Conservation (phyloP, 2,329 filamentous ascomycete species). For the Claviceps sp. region DNA sequence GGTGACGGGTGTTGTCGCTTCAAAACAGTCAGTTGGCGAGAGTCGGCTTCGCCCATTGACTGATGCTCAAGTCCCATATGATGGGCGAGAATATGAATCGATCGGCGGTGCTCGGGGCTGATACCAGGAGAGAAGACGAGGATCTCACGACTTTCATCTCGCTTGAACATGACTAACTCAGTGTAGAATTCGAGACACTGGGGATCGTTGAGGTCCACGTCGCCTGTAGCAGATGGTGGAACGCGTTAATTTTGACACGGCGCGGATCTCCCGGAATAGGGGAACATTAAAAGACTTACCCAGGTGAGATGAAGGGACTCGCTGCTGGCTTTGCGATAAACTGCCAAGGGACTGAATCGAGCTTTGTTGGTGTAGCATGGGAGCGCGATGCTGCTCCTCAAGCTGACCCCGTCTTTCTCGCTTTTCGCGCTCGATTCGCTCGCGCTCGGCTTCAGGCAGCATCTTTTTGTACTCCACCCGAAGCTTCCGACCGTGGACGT, state of each 20-base stretch:
- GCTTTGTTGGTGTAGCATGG: slow-evolving; percentile 68
- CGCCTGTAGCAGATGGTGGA: slow-evolving; percentile 23
- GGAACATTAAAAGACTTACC: slow-evolving; percentile 17
- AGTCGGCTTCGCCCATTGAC: slow-evolving; percentile 77
- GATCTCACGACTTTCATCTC: slow-evolving; percentile 62
- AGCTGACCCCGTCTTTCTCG: slow-evolving; percentile 88
- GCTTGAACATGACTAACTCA: slow-evolving; percentile 78
- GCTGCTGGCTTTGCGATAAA: slow-evolving; percentile 49
- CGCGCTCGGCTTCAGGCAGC: slow-evolving; percentile 85
- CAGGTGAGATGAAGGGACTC: slow-evolving; percentile 27
- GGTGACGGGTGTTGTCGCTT: slow-evolving; percentile 45
- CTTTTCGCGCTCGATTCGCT: slow-evolving; percentile 95
- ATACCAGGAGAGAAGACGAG: slow-evolving; percentile 74
- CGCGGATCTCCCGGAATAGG: not conserved
- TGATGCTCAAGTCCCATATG: slow-evolving; percentile 86
- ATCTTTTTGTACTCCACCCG: slow-evolving; percentile 99
- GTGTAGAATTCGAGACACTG: slow-evolving; percentile 80
- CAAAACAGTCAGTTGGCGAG: slow-evolving; percentile 82
- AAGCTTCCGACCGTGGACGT: slow-evolving; percentile 86
- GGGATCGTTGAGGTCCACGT: slow-evolving; percentile 85
- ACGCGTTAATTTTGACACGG: not conserved
- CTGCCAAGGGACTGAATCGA: slow-evolving; percentile 70
- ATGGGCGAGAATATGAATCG: slow-evolving; percentile 87
- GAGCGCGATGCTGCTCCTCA: slow-evolving; percentile 83
- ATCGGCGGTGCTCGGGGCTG: slow-evolving; percentile 71